phyloP scores from a whole-genome alignment of 345 rosid species.

The Camelina sativa region DNA sequence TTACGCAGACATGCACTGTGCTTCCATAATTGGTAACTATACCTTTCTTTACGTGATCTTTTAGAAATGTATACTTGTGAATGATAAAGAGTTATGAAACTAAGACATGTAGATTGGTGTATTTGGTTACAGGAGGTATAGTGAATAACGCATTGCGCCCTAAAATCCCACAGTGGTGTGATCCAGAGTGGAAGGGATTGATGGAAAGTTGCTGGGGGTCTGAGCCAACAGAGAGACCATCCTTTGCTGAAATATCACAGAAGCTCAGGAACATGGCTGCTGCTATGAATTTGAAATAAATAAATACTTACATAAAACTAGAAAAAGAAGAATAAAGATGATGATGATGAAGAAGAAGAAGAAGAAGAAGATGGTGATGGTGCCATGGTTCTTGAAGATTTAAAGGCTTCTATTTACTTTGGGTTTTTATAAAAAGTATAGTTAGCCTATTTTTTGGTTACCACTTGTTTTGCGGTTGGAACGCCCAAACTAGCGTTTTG shows the following conservation, averaged over 20 bases:
- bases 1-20: conserved; percentile 91
- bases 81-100: background rate
- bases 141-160: conserved; percentile 95
- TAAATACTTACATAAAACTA: background rate
- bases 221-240: conserved; percentile 91
- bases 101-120: conserved; percentile 22
- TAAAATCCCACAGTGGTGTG: conserved; percentile 92
- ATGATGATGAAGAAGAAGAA: conserved; percentile 23
- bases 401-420: conserved; percentile 44
- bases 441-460: conserved; percentile 39
- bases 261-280: conserved; percentile 97
- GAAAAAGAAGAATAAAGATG: conserved; percentile 27
- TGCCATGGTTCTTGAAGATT: conserved; percentile 19
- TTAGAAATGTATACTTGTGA: background rate
- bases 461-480: conserved; percentile 36
- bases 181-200: conserved; percentile 94
- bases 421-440: conserved; percentile 40
- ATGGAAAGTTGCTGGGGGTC: conserved; percentile 94
- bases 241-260: conserved; percentile 86
- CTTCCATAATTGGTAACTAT: conserved; percentile 82
- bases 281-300: conserved; percentile 80
- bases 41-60: background rate
- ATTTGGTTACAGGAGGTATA: conserved; percentile 69
- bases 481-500: conserved; percentile 34
- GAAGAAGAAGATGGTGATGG: conserved; percentile 28